A percentile compares a stretch with the other conserved stretches of the same genome.
phyloP scores from a whole-genome alignment of 2,329 filamentous ascomycete species.

The Nakataea oryzae region DNA sequence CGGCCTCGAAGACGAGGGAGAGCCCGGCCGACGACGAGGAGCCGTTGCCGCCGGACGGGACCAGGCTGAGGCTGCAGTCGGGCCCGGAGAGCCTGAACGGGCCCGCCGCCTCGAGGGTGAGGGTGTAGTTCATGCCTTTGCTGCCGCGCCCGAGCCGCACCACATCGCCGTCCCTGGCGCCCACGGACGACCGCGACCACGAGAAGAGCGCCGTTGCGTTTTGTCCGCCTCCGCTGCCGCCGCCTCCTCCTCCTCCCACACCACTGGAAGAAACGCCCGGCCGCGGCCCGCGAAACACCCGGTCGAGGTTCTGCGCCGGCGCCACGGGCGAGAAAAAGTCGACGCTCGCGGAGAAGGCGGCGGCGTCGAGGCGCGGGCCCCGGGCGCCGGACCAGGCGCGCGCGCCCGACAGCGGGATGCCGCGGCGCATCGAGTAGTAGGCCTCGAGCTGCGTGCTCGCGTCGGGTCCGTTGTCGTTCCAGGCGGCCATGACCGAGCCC shows the following conservation, averaged over 20 bases:
- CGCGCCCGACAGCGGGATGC: conserved; percentile 37
- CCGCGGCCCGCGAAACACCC: conserved; percentile 19
- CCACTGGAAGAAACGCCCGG: too few species aligned
- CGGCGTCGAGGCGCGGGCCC: conserved; percentile 19
- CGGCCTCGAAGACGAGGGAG: conserved; percentile 27
- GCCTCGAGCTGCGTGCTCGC: conserved; percentile 38
- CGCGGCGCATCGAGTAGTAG: conserved; percentile 37
- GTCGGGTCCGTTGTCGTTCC: conserved; percentile 45
- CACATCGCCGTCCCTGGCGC: neutral
- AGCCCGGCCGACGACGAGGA: conserved; percentile 12
- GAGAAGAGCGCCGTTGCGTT: conserved; percentile 28
- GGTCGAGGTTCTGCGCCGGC: conserved; percentile 39
- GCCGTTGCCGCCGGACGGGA: neutral
- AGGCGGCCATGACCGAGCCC: conserved; percentile 37
- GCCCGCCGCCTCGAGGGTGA: conserved; percentile 28
- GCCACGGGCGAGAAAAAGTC: conserved; percentile 23
- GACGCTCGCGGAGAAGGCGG: neutral
- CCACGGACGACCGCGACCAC: conserved; percentile 25
- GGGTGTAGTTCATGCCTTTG: conserved; percentile 47
- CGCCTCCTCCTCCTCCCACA: too few species aligned
- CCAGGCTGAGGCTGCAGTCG: conserved; percentile 29
- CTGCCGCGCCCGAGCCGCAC: neutral
- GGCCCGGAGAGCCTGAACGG: conserved; percentile 31
- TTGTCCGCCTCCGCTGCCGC: too few species aligned
- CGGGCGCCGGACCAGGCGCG: conserved; percentile 43